Conservation (phyloP, 1,284 basidiomycete species). For the Ceratobasidium sp. region DNA sequence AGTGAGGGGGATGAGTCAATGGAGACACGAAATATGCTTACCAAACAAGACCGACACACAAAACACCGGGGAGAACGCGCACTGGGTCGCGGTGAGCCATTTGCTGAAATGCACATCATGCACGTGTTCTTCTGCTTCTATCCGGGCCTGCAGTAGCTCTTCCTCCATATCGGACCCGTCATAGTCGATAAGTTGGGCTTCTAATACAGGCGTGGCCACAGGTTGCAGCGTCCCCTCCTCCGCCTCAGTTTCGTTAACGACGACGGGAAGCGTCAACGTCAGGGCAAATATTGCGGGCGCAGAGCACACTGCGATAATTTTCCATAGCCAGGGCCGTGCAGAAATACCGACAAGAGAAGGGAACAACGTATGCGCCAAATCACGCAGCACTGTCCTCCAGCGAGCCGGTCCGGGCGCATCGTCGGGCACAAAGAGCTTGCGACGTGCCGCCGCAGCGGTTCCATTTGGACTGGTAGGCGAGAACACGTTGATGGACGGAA, state of each 20-base stretch:
- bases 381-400: conserved; percentile 21
- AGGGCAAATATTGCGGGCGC: conserved; percentile 88
- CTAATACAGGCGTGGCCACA: conserved; percentile 20
- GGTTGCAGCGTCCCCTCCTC: conserved; percentile 57
- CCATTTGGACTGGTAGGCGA: conserved; percentile 24
- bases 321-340: conserved; percentile 70
- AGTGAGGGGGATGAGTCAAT: conserved; percentile 11
- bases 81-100: conserved; percentile 85
- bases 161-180: conserved; percentile 52
- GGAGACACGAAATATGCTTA: conserved; percentile 57
- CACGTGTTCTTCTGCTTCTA: conserved; percentile 53
- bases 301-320: conserved; percentile 82
- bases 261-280: conserved; percentile 92
- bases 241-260: conserved; percentile 71
- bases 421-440: conserved; percentile 42
- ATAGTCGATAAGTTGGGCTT: conserved; percentile 38
- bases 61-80: conserved; percentile 82
- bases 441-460: conserved; percentile 23
- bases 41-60: conserved; percentile 80
- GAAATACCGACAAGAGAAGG: conserved; percentile 85
- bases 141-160: conserved; percentile 59
- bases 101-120: conserved; percentile 79
- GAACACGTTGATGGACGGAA: conserved; percentile 40
- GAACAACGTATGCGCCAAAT: conserved; percentile 73
- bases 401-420: conserved; percentile 22